These are phyloP conservation scores for Entophlyctis luteolus DNA, from an alignment of 192 early-diverging fungal genomes.

Conservation along the genomic window DNA sequence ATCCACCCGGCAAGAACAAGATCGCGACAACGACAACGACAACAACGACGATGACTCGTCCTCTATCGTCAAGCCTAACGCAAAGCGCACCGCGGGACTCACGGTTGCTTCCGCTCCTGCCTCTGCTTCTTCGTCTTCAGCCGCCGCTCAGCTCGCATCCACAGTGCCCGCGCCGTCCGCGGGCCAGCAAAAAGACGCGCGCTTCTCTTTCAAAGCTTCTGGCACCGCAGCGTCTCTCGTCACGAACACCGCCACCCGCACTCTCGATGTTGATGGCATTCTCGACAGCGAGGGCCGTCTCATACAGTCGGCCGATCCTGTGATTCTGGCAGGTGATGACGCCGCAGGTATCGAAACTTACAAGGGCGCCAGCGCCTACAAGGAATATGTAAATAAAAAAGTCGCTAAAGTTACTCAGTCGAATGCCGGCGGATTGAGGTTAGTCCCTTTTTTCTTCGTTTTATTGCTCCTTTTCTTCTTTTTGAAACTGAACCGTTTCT, in stretches of 20 bases:
- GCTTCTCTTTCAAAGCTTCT: constrained; percentile 15
- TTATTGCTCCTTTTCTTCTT: too few relatives aligned
- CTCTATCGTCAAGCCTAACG: not conserved
- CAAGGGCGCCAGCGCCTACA: constrained; percentile 67
- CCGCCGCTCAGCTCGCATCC: not conserved
- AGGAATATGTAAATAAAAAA: constrained; percentile 60
- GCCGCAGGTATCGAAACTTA: constrained; percentile 52
- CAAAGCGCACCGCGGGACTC: not conserved
- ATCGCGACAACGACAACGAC: not conserved
- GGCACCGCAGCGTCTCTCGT: constrained; percentile 46
- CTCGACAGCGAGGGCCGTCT: not conserved
- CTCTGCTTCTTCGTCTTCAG: not conserved
- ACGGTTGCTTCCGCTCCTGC: not conserved
- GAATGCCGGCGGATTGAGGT: constrained; percentile 43
- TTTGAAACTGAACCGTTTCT: not conserved
- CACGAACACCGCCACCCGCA: constrained; percentile 42
- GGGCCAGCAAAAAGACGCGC: not conserved
- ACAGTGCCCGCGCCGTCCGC: not conserved
- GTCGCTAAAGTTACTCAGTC: constrained; percentile 54
- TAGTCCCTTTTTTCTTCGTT: not conserved
- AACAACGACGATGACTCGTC: not conserved
- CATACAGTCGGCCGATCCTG: not conserved
- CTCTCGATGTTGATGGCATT: constrained; percentile 48
- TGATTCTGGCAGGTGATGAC: not conserved
- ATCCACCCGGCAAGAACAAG: not conserved